Percentiles rank a stretch among this genome's conserved stretches.
Conservation (phyloP, 345 rosid genomes). For the Erodium maritimum region DNA sequence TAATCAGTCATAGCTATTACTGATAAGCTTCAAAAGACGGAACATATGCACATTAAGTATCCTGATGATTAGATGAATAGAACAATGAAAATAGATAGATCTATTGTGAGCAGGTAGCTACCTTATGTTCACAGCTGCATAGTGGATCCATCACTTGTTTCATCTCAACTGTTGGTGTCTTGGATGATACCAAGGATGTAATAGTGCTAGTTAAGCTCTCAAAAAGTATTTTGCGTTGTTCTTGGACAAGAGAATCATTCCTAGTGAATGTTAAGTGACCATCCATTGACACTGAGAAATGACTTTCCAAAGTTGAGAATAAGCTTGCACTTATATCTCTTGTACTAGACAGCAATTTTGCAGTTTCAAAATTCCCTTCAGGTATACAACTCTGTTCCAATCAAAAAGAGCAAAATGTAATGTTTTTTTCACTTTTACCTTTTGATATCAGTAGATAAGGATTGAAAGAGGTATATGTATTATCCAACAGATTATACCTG, state of each 20-base stretch:
- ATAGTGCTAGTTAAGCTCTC: slow-evolving; percentile 31
- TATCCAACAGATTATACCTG: slow-evolving; percentile 36
- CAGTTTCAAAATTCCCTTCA: slow-evolving; percentile 37
- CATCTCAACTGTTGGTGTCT: slow-evolving; percentile 17
- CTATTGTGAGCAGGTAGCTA: slow-evolving; percentile 55
- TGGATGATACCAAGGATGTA: slow-evolving; percentile 25
- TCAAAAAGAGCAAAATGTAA: slow-evolving; percentile 12
- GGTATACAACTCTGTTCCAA: slow-evolving; percentile 33
- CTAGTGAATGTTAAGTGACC: slow-evolving; percentile 14
- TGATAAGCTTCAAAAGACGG: neutral
- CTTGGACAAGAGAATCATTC: slow-evolving; percentile 22
- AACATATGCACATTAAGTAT: slow-evolving; percentile 6
- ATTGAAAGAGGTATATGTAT: neutral
- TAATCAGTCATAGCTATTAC: neutral
- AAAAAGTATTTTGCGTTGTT: slow-evolving; percentile 40
- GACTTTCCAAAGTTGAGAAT: slow-evolving; percentile 49
- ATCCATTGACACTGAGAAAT: slow-evolving; percentile 24
- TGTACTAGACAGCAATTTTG: slow-evolving; percentile 38
- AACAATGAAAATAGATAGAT: slow-evolving; percentile 29
- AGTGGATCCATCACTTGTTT: slow-evolving; percentile 20
- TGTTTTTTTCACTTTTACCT: neutral
- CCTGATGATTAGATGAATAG: slow-evolving; percentile 36
- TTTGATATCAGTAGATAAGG: neutral
- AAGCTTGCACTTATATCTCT: slow-evolving; percentile 45
- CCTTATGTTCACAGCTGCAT: slow-evolving; percentile 43